Conservation (phyloP, 2,329 filamentous ascomycete genomes). For the Macrophomina tecta region DNA sequence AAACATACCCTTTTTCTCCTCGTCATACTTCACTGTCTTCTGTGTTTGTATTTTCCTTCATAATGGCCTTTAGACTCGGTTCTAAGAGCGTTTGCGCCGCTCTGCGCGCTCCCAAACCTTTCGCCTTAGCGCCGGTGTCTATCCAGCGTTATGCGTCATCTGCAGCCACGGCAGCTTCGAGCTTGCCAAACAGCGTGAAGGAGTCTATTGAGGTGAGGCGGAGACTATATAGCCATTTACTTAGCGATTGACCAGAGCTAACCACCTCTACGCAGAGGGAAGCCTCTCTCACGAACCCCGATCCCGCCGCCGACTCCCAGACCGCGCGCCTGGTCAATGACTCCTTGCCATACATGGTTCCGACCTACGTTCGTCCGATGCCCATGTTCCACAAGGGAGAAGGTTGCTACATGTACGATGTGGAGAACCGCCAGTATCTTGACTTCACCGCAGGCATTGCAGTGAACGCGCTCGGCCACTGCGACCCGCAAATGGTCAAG, state of each 20-base stretch:
- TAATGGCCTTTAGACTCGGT: slow-evolving; percentile 24
- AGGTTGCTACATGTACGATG: slow-evolving; percentile 87
- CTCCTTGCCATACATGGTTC: slow-evolving; percentile 88
- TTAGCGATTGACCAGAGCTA: not conserved
- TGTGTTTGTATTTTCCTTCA: slow-evolving; percentile 3
- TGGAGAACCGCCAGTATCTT: slow-evolving; percentile 86
- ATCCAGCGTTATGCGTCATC: slow-evolving; percentile 45
- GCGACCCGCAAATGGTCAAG: slow-evolving; percentile 76
- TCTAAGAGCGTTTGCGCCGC: slow-evolving; percentile 30
- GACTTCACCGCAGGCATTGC: slow-evolving; percentile 97
- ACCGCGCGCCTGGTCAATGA: slow-evolving; percentile 77
- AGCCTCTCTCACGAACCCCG: slow-evolving; percentile 66
- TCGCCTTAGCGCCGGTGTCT: slow-evolving; percentile 6
- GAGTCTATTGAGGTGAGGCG: slow-evolving; percentile 48
- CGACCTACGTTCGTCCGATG: slow-evolving; percentile 88
- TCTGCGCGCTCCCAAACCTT: slow-evolving; percentile 30
- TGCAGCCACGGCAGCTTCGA: slow-evolving; percentile 46
- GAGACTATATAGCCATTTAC: not conserved
- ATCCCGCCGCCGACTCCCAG: slow-evolving; percentile 74
- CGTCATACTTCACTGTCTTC: not conserved
- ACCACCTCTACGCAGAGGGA: slow-evolving; percentile 36
- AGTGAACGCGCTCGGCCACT: slow-evolving; percentile 91
- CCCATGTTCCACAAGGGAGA: slow-evolving; percentile 89
- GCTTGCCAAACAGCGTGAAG: slow-evolving; percentile 48
- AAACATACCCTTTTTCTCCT: slow-evolving; percentile 1